A percentile compares a stretch with the other conserved stretches of the same genome.
These are phyloP conservation scores for Pinus taeda DNA, from an alignment of 75 land plant genomes.

Conservation along the genomic window DNA sequence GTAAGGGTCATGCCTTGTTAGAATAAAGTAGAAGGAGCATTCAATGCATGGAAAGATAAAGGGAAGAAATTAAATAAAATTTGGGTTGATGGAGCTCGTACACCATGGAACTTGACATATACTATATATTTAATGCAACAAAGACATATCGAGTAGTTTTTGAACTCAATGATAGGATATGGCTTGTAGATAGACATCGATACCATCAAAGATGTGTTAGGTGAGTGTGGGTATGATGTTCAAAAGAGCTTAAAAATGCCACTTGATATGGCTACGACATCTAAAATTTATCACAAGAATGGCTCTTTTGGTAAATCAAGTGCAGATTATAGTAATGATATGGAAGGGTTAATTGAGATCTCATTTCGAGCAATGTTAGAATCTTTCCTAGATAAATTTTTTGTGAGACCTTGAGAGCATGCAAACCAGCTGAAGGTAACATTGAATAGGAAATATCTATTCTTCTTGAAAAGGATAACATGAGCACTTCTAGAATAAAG, in stretches of 20 bases:
- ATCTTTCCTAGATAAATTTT: not conserved
- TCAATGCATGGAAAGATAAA: too few relatives aligned
- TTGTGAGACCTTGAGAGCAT: not conserved
- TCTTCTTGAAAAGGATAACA: too few relatives aligned
- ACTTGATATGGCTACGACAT: conserved; percentile 1
- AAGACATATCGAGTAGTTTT: not conserved
- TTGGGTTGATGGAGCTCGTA: too few relatives aligned
- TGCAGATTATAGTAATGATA: not conserved
- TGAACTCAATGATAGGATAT: conserved; percentile 7
- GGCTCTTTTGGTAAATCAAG: not conserved
- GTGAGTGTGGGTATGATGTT: too few relatives aligned
- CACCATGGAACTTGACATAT: too few relatives aligned
- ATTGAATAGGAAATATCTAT: not conserved
- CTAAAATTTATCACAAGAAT: not conserved
- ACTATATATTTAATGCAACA: not conserved
- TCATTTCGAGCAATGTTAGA: conserved; percentile 5
- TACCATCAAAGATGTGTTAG: too few relatives aligned
- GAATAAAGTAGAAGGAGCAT: too few relatives aligned
- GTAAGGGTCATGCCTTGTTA: too few relatives aligned
- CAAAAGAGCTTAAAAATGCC: not conserved
- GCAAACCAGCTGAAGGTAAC: not conserved
- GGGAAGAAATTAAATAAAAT: too few relatives aligned
- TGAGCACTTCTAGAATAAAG: too few relatives aligned
- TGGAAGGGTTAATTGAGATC: not conserved
- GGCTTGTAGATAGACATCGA: not conserved